These are phyloP conservation scores for Musa schizocarpa DNA, from an alignment of 176 grass and related monocot species.

Conservation along the genomic window DNA sequence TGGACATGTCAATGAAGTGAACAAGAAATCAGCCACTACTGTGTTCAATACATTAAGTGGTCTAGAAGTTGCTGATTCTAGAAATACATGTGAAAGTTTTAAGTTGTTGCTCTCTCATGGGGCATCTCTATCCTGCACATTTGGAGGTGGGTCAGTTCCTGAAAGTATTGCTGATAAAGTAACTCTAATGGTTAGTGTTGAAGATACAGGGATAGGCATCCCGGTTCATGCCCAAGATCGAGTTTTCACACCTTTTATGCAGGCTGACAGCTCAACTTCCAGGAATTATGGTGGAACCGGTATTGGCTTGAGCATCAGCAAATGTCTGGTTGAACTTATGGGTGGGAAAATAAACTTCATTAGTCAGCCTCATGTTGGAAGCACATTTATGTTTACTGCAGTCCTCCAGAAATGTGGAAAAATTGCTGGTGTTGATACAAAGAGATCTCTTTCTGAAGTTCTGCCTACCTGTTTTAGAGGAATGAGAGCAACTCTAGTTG, in stretches of 20 bases:
- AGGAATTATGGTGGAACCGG: conserved; percentile 89
- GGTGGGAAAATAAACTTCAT: conserved; percentile 81
- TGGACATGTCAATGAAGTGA: conserved; percentile 48
- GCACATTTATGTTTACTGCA: conserved; percentile 86
- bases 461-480: conserved; percentile 67
- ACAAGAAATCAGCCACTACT: conserved; percentile 22
- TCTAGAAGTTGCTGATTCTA: conserved; percentile 73
- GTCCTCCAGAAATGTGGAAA: conserved; percentile 40
- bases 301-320: conserved; percentile 90
- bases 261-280: conserved; percentile 91
- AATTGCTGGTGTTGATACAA: conserved; percentile 39
- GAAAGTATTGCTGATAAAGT: conserved; percentile 40
- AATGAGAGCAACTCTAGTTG: conserved; percentile 59
- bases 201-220: conserved; percentile 96
- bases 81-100: conserved; percentile 88
- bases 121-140: conserved; percentile 22
- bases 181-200: conserved; percentile 77
- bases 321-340: conserved; percentile 92
- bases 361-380: conserved; percentile 61
- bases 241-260: conserved; percentile 96
- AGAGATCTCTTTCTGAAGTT: conserved; percentile 43
- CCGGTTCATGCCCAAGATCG: conserved; percentile 63
- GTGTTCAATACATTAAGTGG: conserved; percentile 79
- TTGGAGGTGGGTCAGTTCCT: conserved; percentile 20
- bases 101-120: conserved; percentile 54